phyloP scores from a whole-genome alignment of 2,329 filamentous ascomycete genomes.

The Macroventuria anomochaeta region DNA sequence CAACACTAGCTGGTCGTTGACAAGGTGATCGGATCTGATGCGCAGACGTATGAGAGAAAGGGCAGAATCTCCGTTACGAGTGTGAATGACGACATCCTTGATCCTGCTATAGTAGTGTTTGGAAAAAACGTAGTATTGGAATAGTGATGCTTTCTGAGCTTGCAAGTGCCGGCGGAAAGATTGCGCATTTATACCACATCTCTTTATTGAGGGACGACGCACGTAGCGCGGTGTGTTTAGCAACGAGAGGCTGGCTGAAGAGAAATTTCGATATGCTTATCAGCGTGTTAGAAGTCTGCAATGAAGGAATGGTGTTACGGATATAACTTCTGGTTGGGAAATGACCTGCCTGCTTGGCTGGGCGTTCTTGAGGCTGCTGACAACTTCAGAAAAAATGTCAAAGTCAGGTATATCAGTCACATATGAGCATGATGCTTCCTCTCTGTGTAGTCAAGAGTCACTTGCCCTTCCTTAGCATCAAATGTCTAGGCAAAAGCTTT shows the following conservation, averaged over 20 bases:
- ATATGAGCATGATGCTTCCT: neutral
- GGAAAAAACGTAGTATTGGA: no score
- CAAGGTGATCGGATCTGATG: neutral
- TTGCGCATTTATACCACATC: no score
- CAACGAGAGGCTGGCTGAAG: neutral
- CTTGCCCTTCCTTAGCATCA: slow-evolving; percentile 2
- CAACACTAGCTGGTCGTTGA: neutral
- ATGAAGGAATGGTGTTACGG: neutral
- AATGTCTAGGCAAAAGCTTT: neutral
- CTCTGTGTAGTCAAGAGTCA: neutral
- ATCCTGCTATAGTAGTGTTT: neutral
- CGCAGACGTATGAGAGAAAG: neutral
- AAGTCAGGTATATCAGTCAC: neutral
- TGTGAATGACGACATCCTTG: neutral
- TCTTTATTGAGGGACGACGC: no score
- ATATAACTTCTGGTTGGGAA: no score
- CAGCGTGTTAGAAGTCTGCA: neutral
- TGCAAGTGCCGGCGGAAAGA: no score
- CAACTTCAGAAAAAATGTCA: neutral
- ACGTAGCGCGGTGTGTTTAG: neutral
- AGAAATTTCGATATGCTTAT: no score
- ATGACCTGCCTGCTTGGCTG: neutral
- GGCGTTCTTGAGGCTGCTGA: neutral
- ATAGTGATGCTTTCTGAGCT: no score
- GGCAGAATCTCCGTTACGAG: neutral